phyloP scores from a whole-genome alignment of 139 green algal species.

The Ettlia oleoabundans region DNA sequence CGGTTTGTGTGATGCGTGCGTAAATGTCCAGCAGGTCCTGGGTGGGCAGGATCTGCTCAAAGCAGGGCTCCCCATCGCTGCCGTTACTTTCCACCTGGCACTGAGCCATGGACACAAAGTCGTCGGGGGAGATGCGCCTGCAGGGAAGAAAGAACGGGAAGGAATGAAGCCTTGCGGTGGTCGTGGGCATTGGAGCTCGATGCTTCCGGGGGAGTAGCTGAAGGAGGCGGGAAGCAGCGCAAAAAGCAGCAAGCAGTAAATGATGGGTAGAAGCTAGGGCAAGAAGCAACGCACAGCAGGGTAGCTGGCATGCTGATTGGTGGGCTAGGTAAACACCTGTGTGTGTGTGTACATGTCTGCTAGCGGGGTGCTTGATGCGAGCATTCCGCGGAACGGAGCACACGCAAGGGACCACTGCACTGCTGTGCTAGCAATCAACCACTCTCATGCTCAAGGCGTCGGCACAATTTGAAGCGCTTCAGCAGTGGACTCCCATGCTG shows the following conservation, averaged over 20 bases:
- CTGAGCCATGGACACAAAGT: conserved; percentile 87
- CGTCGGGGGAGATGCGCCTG: conserved; percentile 67
- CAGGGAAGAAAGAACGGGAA: neutral
- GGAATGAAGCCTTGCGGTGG: neutral
- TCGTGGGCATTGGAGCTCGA: neutral
- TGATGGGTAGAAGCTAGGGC: neutral
- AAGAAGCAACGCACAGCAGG: too few species aligned
- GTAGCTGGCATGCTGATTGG: too few species aligned
- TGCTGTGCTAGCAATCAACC: neutral
- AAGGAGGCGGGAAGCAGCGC: neutral
- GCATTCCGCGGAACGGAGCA: too few species aligned
- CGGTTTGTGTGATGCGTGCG: conserved; percentile 70
- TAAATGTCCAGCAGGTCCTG: conserved; percentile 83
- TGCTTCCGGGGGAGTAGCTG: neutral
- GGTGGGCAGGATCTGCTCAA: conserved; percentile 73
- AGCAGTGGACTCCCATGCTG: too few species aligned
- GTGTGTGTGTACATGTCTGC: neutral
- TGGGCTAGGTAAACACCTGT: too few species aligned
- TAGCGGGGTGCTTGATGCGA: neutral
- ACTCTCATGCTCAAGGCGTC: neutral
- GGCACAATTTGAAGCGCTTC: too few species aligned
- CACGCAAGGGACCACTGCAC: too few species aligned
- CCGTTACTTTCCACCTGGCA: conserved; percentile 43
- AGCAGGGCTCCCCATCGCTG: conserved; percentile 46
- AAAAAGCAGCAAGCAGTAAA: neutral